Conservation (phyloP, 2,329 filamentous ascomycete species). For the Penicillium occitanis region DNA sequence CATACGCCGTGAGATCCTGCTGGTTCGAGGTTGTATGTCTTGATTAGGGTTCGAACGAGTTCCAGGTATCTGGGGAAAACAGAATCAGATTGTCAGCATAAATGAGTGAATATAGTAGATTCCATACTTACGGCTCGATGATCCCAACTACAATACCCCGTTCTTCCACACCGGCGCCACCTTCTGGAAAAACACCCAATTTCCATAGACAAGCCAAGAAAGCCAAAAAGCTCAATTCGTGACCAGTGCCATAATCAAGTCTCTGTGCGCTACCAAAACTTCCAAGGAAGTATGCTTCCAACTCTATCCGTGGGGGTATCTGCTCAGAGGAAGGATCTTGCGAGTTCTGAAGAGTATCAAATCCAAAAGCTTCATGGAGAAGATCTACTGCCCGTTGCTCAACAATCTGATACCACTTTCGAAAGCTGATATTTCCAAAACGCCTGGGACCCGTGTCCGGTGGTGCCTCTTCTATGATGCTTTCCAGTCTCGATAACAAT, state of each 20-base stretch:
- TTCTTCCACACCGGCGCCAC: constrained; percentile 59
- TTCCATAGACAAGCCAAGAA: constrained; percentile 93
- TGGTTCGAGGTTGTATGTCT: constrained; percentile 89
- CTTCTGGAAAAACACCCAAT: constrained; percentile 71
- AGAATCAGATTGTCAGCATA: not conserved
- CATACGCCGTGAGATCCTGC: constrained; percentile 96
- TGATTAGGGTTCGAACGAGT: constrained; percentile 78
- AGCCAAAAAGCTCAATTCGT: constrained; percentile 91
- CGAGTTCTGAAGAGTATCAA: constrained; percentile 43
- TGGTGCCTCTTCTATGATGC: constrained; percentile 73
- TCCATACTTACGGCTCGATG: constrained; percentile 70
- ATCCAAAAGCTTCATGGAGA: constrained; percentile 57
- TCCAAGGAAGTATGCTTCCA: constrained; percentile 77
- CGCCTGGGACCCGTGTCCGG: constrained; percentile 81
- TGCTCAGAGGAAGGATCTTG: constrained; percentile 30
- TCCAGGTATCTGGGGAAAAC: constrained; percentile 63
- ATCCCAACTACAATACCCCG: constrained; percentile 77
- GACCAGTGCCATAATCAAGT: constrained; percentile 92
- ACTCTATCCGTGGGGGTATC: constrained; percentile 61
- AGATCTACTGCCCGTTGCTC: constrained; percentile 59
- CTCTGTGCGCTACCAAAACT: constrained; percentile 85
- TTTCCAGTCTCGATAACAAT: constrained; percentile 64
- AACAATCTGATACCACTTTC: constrained; percentile 74
- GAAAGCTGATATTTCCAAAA: constrained; percentile 90
- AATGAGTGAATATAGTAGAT: not conserved